Evolutionary conservation across 1,139 yeast species (phyloP).

Genomic region (Hyphopichia khmerensis): DNA sequence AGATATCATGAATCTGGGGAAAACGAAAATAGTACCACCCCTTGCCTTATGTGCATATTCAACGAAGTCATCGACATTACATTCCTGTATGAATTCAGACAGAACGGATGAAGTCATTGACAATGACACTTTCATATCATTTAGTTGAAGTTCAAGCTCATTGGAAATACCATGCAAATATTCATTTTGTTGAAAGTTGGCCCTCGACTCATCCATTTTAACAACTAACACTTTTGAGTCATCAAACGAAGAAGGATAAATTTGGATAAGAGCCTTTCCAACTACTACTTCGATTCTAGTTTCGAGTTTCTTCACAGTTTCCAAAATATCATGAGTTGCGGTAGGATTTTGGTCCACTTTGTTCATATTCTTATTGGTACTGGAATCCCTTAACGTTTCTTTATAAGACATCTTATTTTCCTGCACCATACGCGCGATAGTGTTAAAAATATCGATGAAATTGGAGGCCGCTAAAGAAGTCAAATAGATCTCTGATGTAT

Average conservation of each 20-base stretch:
- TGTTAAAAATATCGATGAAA: slow-evolving; percentile 71
- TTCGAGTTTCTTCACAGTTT: slow-evolving; percentile 42
- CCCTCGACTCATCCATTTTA: slow-evolving; percentile 57
- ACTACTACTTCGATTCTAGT: slow-evolving; percentile 65
- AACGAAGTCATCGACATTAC: slow-evolving; percentile 57
- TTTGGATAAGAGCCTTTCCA: slow-evolving; percentile 55
- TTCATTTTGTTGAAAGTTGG: slow-evolving; percentile 60
- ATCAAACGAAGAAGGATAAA: slow-evolving; percentile 74
- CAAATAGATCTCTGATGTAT: slow-evolving; percentile 57
- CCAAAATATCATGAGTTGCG: slow-evolving; percentile 31
- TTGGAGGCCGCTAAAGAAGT: slow-evolving; percentile 88
- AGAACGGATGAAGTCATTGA: slow-evolving; percentile 51
- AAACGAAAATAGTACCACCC: slow-evolving; percentile 78
- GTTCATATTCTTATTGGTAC: slow-evolving; percentile 13
- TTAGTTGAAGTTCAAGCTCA: slow-evolving; percentile 50
- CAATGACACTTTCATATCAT: slow-evolving; percentile 64
- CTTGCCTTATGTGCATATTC: slow-evolving; percentile 55
- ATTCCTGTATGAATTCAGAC: slow-evolving; percentile 40
- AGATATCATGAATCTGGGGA: slow-evolving; percentile 71
- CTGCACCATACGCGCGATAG: slow-evolving; percentile 67
- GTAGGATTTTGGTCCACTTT: slow-evolving; percentile 7
- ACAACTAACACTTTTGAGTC: slow-evolving; percentile 74
- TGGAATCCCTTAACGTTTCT: slow-evolving; percentile 66
- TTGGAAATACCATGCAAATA: slow-evolving; percentile 49
- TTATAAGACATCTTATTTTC: slow-evolving; percentile 72